phyloP scores from a whole-genome alignment of 2,329 filamentous ascomycete genomes.

The Fusarium robinianum region DNA sequence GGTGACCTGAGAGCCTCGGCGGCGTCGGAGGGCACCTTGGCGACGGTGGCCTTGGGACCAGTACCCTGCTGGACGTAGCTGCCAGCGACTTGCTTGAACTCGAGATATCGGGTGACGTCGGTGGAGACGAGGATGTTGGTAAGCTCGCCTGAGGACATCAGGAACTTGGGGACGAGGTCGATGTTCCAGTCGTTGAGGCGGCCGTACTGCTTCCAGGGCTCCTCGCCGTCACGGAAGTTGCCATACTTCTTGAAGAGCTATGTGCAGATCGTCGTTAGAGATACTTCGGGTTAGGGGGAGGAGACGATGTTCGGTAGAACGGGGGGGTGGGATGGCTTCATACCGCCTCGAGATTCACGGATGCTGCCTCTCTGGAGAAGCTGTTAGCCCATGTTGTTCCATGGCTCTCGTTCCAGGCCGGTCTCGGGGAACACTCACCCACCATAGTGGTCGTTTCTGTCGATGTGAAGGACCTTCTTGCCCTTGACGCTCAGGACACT shows the following conservation, averaged over 20 bases:
- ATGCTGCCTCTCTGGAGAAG: constrained; percentile 76
- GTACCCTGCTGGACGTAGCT: constrained; percentile 93
- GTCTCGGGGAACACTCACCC: constrained; percentile 65
- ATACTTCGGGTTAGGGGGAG: constrained; percentile 25
- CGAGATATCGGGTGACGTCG: constrained; percentile 85
- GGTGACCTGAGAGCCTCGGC: constrained; percentile 88
- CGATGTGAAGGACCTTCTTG: constrained; percentile 98
- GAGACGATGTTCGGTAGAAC: constrained; percentile 17
- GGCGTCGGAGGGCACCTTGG: constrained; percentile 95
- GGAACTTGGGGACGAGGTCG: constrained; percentile 95
- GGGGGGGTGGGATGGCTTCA: constrained; percentile 37
- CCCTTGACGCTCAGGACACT: constrained; percentile 96
- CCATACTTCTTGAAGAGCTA: constrained; percentile 97
- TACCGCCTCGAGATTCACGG: constrained; percentile 94
- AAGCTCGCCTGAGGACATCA: constrained; percentile 98
- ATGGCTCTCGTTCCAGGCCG: neutral
- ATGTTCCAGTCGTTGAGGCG: constrained; percentile 99
- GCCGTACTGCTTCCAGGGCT: constrained; percentile 98
- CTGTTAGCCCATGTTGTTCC: constrained; percentile 32
- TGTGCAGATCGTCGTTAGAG: constrained; percentile 24
- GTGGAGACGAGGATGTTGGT: constrained; percentile 98
- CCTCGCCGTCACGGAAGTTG: constrained; percentile 75
- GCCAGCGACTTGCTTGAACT: constrained; percentile 93
- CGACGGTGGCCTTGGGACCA: constrained; percentile 83
- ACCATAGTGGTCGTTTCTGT: constrained; percentile 98